phyloP scores from a whole-genome alignment of 169 alveolate genomes.

The Amoebophrya sp. region DNA sequence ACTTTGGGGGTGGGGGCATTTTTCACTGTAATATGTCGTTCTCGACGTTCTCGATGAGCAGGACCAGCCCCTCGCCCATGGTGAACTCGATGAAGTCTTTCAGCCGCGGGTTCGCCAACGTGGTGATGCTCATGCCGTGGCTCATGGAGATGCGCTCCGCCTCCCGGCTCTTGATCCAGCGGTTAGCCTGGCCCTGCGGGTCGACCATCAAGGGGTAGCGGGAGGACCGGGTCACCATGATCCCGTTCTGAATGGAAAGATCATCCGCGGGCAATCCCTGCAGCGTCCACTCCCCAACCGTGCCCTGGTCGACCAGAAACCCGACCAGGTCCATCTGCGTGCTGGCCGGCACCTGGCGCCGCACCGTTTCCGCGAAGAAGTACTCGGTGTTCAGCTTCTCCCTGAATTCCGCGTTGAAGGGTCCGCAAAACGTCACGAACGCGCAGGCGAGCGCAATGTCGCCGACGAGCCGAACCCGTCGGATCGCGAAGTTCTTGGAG shows the following conservation, averaged over 20 bases:
- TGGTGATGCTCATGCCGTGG: slow-evolving; percentile 64
- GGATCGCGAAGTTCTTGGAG: slow-evolving; percentile 42
- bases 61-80: slow-evolving; percentile 80
- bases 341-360: neutral
- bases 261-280: slow-evolving; percentile 78
- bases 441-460: slow-evolving; percentile 50
- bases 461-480: neutral
- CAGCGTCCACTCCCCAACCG: slow-evolving; percentile 83
- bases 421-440: slow-evolving; percentile 89
- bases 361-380: slow-evolving; percentile 66
- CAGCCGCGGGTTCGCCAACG: slow-evolving; percentile 70
- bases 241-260: slow-evolving; percentile 74
- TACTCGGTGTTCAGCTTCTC: slow-evolving; percentile 71
- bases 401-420: slow-evolving; percentile 91
- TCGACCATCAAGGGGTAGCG: slow-evolving; percentile 82
- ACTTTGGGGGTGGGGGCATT: no score
- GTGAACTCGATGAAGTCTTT: slow-evolving; percentile 84
- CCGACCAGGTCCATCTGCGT: slow-evolving; percentile 52
- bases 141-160: slow-evolving; percentile 53
- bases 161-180: slow-evolving; percentile 57
- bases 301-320: slow-evolving; percentile 84
- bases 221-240: slow-evolving; percentile 79
- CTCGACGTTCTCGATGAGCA: slow-evolving; percentile 89
- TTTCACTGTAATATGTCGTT: no score
- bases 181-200: slow-evolving; percentile 76